Evolutionary conservation across 768 basidiomycete genomes (phyloP).

Genomic region (Exidia glandulosa): DNA sequence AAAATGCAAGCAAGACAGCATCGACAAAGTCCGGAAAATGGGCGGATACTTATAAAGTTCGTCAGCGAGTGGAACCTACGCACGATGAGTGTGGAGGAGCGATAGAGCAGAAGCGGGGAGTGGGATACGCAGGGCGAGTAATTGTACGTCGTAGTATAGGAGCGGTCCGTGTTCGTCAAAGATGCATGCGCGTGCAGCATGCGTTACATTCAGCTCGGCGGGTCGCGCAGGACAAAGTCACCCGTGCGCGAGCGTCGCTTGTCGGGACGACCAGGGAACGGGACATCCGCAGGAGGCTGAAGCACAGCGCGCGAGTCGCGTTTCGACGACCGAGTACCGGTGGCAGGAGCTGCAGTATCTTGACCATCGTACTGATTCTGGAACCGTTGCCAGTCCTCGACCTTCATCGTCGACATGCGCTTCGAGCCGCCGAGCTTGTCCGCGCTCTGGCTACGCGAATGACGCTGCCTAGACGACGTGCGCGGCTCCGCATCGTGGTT

Average conservation of each 20-base stretch:
- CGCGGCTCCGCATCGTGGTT: constrained; percentile 28
- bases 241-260: background rate
- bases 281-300: background rate
- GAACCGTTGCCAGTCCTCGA: constrained; percentile 75
- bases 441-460: constrained; percentile 49
- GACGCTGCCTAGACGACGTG: constrained; percentile 20
- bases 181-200: background rate
- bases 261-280: background rate
- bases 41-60: no score
- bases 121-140: background rate
- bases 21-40: no score
- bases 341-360: background rate
- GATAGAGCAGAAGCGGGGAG: background rate
- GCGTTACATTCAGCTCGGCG: background rate
- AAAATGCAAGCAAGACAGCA: background rate
- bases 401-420: constrained; percentile 65
- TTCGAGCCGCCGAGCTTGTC: constrained; percentile 47
- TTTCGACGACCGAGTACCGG: background rate
- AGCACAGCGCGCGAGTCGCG: background rate
- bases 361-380: constrained; percentile 28
- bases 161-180: background rate
- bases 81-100: background rate
- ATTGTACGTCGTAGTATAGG: background rate
- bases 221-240: background rate
- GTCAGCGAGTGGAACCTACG: no score